Evolutionary conservation across 2,329 filamentous ascomycete genomes (phyloP), one percentile per base, ranked within the genome.

Genomic region (Penicillium expansum): DNA sequence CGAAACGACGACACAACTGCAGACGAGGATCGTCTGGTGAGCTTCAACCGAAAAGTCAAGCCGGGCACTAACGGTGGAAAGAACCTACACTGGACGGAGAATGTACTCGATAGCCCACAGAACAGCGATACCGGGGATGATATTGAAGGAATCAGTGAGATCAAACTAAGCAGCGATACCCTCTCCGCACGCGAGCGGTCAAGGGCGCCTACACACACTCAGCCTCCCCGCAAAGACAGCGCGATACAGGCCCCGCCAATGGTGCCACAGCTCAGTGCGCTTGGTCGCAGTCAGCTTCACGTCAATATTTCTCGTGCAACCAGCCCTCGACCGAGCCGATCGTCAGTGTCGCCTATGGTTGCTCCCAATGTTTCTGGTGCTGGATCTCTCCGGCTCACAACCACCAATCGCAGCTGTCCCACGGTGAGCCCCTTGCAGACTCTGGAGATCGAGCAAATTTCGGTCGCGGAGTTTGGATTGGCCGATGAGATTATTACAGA

Each of bases 401-500:
- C 78, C 1, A 83, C 78, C 32, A 81, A 82, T 59, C 76, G 80
- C 50, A 76, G 76, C 54, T 87, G 84, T 60, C 81, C 84, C 32
- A 81, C 81, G 7, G 78, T 87, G 48, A 82, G 81, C 43, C 84
- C 93, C 6, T 79, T 94, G 38, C 91, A 96, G 69, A 94, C 97
- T 85, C 83, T 96, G 29, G 93, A 94, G 60, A 84, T 97, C 1
- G 94, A 97, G 75, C 92, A 94, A 67, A 90, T 95, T 55, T 92
- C 92, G 0, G 88, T 92, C 58, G 88, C 90, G 41, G 92, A 97
- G 63, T 85, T 95, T 56, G 92, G 92, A 5, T 80, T 97, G 45
- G 90, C 88, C 0, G 91, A 96, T 70, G 91, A 94, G 52, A 87
- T 97, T 73, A 91, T 97, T 79, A 87, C 91, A 0, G 94, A 97